These are phyloP conservation scores for Alternaria solani DNA, from an alignment of 2,329 filamentous ascomycete species.

Conservation along the genomic window DNA sequence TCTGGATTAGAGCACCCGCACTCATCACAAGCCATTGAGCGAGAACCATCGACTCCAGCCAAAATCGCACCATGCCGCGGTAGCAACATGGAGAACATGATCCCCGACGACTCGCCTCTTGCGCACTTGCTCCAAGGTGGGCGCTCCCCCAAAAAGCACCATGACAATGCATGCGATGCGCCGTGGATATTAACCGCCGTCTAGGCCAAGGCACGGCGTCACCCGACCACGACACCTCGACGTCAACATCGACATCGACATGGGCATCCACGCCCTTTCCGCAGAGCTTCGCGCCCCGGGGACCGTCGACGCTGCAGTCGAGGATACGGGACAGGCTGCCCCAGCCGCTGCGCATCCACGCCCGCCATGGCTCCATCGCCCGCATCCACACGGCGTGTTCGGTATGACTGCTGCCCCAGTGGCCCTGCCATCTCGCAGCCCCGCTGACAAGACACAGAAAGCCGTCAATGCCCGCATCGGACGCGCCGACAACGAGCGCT, in stretches of 20 bases:
- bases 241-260: conserved; percentile 17
- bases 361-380: conserved; percentile 49
- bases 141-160: background rate
- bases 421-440: background rate
- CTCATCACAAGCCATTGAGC: conserved; percentile 20
- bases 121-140: conserved; percentile 85
- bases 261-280: conserved; percentile 17
- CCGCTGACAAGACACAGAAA: conserved; percentile 58
- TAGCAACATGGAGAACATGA: conserved; percentile 78
- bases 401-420: conserved; percentile 27
- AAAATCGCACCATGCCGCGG: conserved; percentile 41
- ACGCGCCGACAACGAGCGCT: conserved; percentile 80
- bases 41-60: conserved; percentile 23
- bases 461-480: conserved; percentile 77
- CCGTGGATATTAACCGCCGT: conserved; percentile 30
- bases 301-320: conserved; percentile 58
- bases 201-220: conserved; percentile 47
- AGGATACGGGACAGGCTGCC: conserved; percentile 60
- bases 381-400: conserved; percentile 51
- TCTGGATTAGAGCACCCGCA: conserved; percentile 12
- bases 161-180: conserved; percentile 7
- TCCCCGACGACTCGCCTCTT: conserved; percentile 86
- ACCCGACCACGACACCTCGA: conserved; percentile 29
- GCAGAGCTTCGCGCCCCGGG: conserved; percentile 60
- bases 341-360: conserved; percentile 54